Evolutionary conservation across 331 rosid species (phyloP), one percentile per base, ranked within the genome.

Genomic region (Rhamnella rubrinervis): DNA sequence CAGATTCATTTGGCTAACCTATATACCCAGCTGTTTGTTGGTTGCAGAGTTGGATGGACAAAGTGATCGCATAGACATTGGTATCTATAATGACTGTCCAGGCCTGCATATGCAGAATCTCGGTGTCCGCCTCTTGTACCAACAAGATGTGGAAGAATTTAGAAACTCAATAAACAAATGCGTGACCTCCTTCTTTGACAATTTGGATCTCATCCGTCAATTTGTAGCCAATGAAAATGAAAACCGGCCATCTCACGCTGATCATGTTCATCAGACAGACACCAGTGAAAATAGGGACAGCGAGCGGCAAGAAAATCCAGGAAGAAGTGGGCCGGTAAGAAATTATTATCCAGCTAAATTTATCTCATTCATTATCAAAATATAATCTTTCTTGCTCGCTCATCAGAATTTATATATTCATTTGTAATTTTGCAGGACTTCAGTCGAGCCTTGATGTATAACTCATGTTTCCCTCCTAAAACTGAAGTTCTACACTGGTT

Each of bases 121-220:
- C 5, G 73, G 71, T 12, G 59, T 65, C 25, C 71, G 58, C 31
- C 61, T 64, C 38, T 19, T 74, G 7, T 51, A 51, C 67, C 17
- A 59, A 16, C 2, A 70, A 4, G 73, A 79, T 18, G 38, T 10
- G 46, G 46, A 51, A 59, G 25, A 59, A 28, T 64, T 68, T 13
- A 57, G 69, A 16, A n/a, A 49, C 10, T 37, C 25, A 25, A 55
- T 66, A n/a, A 14, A 39, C 37, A 50, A 56, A n/a, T 68, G 63
- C 62, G 9, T 38, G 72, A 55, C 55, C 7, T 37, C 63, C 6
- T 62, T 38, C 52, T 62, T 62, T 62, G 66, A 40, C 47, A 21
- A 62, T 31, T 31, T 60, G 23, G 46, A 6, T 28, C 64, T 21
- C 46, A 15, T 60, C 13, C 6, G 0, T 16, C 64, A 14, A 12